Conservation (phyloP, 1,139 yeast genomes). For the Magnusiomyces tetraspermus region DNA sequence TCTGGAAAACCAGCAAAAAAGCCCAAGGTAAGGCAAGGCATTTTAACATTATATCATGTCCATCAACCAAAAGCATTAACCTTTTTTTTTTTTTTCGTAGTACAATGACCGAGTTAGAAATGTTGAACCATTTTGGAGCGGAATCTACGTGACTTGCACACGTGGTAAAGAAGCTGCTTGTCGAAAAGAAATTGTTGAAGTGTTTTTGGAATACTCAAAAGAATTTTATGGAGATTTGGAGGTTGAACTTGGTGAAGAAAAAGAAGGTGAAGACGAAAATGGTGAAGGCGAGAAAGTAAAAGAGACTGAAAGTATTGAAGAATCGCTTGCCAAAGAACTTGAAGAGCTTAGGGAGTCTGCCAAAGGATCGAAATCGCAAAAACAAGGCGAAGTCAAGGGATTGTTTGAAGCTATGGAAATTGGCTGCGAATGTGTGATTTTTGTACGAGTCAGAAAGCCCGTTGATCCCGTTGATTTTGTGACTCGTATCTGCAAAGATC, state of each 20-base stretch:
- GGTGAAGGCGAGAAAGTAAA: slow-evolving; percentile 29
- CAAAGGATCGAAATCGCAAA: slow-evolving; percentile 19
- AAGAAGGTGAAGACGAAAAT: slow-evolving; percentile 29
- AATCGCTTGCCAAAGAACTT: slow-evolving; percentile 61
- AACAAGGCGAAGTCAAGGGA: slow-evolving; percentile 32
- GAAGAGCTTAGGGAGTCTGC: slow-evolving; percentile 41
- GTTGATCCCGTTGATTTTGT: slow-evolving; percentile 69
- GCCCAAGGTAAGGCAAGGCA: not conserved
- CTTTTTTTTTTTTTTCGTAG: not conserved
- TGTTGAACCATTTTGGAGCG: slow-evolving; percentile 69
- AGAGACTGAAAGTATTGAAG: slow-evolving; percentile 52
- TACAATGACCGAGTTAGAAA: slow-evolving; percentile 13
- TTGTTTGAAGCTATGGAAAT: slow-evolving; percentile 56
- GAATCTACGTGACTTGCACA: slow-evolving; percentile 78
- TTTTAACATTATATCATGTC: not conserved
- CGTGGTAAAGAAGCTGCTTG: slow-evolving; percentile 71
- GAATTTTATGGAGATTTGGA: slow-evolving; percentile 31
- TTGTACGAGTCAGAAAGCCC: slow-evolving; percentile 71
- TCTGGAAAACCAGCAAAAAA: slow-evolving; percentile 2
- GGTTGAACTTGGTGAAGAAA: slow-evolving; percentile 26
- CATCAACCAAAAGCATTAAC: not conserved
- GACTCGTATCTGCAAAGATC: slow-evolving; percentile 49
- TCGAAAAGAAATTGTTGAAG: slow-evolving; percentile 55
- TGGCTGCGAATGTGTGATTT: slow-evolving; percentile 74
- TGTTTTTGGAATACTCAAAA: slow-evolving; percentile 43